These are phyloP conservation scores for Penicillium canescens DNA, from an alignment of 495 filamentous ascomycete species.

Conservation along the genomic window DNA sequence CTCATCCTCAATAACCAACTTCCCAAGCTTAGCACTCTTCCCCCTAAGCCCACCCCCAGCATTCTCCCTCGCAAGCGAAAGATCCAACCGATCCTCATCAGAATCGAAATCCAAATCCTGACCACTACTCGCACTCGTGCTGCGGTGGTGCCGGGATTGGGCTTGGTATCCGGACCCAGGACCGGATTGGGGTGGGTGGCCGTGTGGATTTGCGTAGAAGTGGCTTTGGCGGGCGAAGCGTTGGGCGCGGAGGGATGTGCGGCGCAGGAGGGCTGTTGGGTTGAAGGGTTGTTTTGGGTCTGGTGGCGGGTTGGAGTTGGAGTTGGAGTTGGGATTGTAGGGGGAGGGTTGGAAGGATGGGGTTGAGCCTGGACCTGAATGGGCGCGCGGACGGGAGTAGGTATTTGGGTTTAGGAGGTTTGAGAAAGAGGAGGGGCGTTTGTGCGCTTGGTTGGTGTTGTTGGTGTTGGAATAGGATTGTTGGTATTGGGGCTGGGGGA, in stretches of 20 bases:
- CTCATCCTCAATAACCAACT: constrained; percentile 86
- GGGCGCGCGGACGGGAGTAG: constrained; percentile 30
- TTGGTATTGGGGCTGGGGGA: not conserved
- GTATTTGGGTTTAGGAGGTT: constrained; percentile 36
- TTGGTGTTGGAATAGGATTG: constrained; percentile 5
- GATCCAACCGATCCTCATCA: constrained; percentile 56
- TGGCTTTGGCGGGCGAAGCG: constrained; percentile 25
- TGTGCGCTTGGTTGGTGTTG: constrained; percentile 13
- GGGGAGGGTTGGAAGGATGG: not conserved
- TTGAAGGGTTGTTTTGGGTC: constrained; percentile 8
- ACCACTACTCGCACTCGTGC: constrained; percentile 33
- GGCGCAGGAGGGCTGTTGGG: constrained; percentile 13
- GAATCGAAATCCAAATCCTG: constrained; percentile 9
- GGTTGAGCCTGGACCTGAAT: constrained; percentile 20
- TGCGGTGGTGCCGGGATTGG: constrained; percentile 3
- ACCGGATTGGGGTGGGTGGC: not conserved
- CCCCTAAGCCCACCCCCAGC: constrained; percentile 82
- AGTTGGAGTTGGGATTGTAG: too few relatives aligned
- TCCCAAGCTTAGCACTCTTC: constrained; percentile 88
- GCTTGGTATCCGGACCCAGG: too few relatives aligned
- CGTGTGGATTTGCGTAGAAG: constrained; percentile 7
- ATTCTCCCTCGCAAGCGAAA: constrained; percentile 73
- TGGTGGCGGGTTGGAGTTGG: not conserved
- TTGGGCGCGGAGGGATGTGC: constrained; percentile 17
- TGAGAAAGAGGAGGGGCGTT: constrained; percentile 31